These are phyloP conservation scores for Dioscorea cayenensis DNA, from an alignment of 116 monocot species.

Conservation along the genomic window DNA sequence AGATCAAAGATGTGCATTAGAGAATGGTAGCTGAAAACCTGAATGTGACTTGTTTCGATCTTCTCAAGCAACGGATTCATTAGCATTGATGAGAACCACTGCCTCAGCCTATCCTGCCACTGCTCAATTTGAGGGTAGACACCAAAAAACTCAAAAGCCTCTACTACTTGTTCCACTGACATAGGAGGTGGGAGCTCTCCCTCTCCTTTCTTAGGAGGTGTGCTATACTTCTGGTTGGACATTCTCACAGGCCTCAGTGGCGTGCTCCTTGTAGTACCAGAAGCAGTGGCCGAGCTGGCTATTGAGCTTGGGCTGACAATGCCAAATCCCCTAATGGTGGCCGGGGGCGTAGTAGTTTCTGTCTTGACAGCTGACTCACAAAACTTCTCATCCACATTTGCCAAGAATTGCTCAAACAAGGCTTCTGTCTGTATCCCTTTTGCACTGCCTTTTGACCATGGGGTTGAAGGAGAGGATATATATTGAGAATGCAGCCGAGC, in stretches of 20 bases:
- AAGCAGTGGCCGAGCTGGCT: constrained; percentile 34
- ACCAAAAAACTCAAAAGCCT: constrained; percentile 62
- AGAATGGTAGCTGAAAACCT: constrained; percentile 30
- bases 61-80: constrained; percentile 77
- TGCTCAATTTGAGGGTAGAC: constrained; percentile 74
- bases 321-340: constrained; percentile 43
- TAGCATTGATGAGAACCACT: constrained; percentile 87
- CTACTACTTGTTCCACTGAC: constrained; percentile 66
- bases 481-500: constrained; percentile 14
- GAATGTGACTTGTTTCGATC: constrained; percentile 81
- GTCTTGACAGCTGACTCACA: constrained; percentile 39
- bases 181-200: constrained; percentile 76
- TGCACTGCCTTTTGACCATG: constrained; percentile 63
- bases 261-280: constrained; percentile 67
- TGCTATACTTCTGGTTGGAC: constrained; percentile 75
- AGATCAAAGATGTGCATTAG: background rate
- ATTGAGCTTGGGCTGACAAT: constrained; percentile 53
- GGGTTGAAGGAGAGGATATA: constrained; percentile 41
- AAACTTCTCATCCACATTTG: constrained; percentile 54
- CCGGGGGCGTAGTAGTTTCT: constrained; percentile 28
- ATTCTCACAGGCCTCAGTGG: constrained; percentile 82
- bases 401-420: constrained; percentile 81
- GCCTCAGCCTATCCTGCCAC: constrained; percentile 81
- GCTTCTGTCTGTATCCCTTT: constrained; percentile 77
- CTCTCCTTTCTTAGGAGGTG: constrained; percentile 88